Base-by-base conservation (phyloP, 164 flowering plant species). In the Malania oleifera region DNA sequence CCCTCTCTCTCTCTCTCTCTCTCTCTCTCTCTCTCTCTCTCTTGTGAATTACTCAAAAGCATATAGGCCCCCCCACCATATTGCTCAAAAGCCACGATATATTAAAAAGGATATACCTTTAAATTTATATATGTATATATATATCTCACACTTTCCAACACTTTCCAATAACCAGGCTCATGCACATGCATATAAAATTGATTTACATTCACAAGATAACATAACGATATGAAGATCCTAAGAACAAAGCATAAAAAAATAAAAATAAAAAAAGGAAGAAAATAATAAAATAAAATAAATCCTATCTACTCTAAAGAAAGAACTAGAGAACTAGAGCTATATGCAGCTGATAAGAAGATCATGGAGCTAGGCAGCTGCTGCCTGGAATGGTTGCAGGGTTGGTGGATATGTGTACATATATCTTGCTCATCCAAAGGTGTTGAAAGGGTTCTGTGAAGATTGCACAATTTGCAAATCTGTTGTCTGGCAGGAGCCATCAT, bases 401-500 rank as follows among this genome's bases (percentile, higher is more conserved):
- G n/a, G n/a, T n/a, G n/a, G n/a, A n/a, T n/a, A n/a, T n/a, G n/a
- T n/a, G n/a, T n/a, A n/a, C n/a, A n/a, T n/a, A n/a, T 11, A 39
- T 22, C 25, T 18, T n/a, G 5, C n/a, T n/a, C n/a, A 61, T 84
- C 76, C 82, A 56, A 76, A 84, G 73, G 39, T 73, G 9, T 85
- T 47, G 74, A 84, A 86, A 44, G 80, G 95, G 64, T 63, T 67
- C 52, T 83, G 88, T 40, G 81, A 51, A 22, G 70, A 51, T 58
- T 83, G 95, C 60, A 86, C 75, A 86, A 82, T 82, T 44, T 91
- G 98, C 69, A 87, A 44, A 44, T 88, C 95, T 0, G 84, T 75
- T 5, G 89, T 83, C 66, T 86, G 89, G 75, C 85, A 81, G 18
- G 91, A 80, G 52, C 63, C 71, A 10, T 85, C 92, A 10, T 85